Percentiles rank a stretch among this genome's conserved stretches.
These are phyloP conservation scores for Komagataella ulmi DNA, from an alignment of 805 yeast species.

Conservation along the genomic window DNA sequence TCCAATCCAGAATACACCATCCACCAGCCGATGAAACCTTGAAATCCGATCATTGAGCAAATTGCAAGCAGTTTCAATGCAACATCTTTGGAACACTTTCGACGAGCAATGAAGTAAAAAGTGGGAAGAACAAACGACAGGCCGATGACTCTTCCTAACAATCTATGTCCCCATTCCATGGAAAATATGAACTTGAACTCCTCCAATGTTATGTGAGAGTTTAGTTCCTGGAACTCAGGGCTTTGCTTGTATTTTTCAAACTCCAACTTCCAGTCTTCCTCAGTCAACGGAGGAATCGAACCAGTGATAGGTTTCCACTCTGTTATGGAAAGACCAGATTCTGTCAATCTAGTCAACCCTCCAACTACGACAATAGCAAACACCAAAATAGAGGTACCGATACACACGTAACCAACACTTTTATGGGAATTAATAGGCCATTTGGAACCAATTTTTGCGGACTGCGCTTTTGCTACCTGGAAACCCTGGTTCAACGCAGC, in stretches of 20 bases:
- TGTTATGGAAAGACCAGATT: constrained; percentile 89
- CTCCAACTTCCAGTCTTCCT: constrained; percentile 77
- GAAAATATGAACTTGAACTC: constrained; percentile 90
- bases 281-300: constrained; percentile 72
- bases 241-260: constrained; percentile 69
- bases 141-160: constrained; percentile 89
- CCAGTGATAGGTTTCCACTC: constrained; percentile 99
- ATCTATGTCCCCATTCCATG: constrained; percentile 97
- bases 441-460: constrained; percentile 9
- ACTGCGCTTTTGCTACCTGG: constrained; percentile 1
- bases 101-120: constrained; percentile 56
- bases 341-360: constrained; percentile 90
- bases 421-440: constrained; percentile 36
- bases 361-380: constrained; percentile 96
- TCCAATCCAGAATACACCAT: constrained; percentile 96
- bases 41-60: constrained; percentile 71
- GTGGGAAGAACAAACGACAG: constrained; percentile 76
- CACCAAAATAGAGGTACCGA: constrained; percentile 78
- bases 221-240: constrained; percentile 84
- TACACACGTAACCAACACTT: constrained; percentile 73
- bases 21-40: constrained; percentile 99
- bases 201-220: constrained; percentile 78
- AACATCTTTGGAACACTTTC: constrained; percentile 53
- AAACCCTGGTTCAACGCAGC: background rate
- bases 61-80: constrained; percentile 59